Conservation (phyloP, 345 rosid genomes). For the Sisymbrium irio region DNA sequence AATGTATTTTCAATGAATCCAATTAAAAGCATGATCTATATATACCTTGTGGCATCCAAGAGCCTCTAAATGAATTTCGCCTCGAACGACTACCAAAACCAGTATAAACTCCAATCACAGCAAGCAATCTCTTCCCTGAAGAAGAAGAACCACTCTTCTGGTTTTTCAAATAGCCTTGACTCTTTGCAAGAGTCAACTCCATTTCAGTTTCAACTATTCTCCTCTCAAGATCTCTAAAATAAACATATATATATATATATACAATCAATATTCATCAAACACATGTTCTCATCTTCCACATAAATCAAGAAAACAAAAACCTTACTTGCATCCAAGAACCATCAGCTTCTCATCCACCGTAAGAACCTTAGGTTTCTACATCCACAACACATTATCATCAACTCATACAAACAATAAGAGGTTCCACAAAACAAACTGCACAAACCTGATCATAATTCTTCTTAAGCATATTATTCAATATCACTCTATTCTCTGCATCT, state of each 20-base stretch:
- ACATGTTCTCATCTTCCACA: too few species aligned
- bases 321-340: conserved; percentile 82
- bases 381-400: background rate
- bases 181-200: conserved; percentile 92
- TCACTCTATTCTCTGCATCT: conserved; percentile 79
- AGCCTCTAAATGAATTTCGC: conserved; percentile 75
- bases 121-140: conserved; percentile 62
- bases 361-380: conserved; percentile 86
- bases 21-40: too few species aligned
- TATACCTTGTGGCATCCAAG: conserved; percentile 99
- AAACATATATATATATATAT: background rate
- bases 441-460: conserved; percentile 70
- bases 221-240: conserved; percentile 76
- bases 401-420: too few species aligned
- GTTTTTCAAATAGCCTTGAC: conserved; percentile 75
- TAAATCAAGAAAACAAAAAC: too few species aligned
- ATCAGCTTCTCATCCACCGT: conserved; percentile 78
- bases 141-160: conserved; percentile 43
- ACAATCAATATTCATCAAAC: background rate
- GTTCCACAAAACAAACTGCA: too few species aligned
- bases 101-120: conserved; percentile 91
- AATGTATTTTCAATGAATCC: too few species aligned
- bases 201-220: conserved; percentile 87
- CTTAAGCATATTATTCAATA: conserved; percentile 65
- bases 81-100: conserved; percentile 87